phyloP scores from a whole-genome alignment of 257 asterid species.

The Nicotiana attenuata region DNA sequence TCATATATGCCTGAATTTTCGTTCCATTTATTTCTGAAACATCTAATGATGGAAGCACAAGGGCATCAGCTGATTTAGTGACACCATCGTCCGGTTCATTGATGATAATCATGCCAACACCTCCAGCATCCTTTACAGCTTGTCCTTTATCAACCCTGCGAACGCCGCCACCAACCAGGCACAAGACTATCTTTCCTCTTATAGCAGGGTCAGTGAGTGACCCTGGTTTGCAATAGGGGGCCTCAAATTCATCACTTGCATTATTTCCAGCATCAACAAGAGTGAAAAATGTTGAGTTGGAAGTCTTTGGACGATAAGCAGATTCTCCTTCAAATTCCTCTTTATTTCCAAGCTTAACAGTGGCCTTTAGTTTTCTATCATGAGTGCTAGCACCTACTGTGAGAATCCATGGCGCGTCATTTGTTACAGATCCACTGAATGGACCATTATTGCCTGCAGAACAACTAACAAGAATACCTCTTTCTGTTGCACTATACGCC shows the following conservation, averaged over 20 bases:
- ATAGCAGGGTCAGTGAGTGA: conserved; percentile 20
- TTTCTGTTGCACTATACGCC: conserved; percentile 36
- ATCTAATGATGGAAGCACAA: conserved; percentile 28
- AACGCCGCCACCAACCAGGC: conserved; percentile 8
- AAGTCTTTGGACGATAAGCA: conserved; percentile 26
- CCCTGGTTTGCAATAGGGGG: conserved; percentile 14
- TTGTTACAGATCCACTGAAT: not conserved
- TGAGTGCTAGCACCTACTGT: conserved; percentile 47
- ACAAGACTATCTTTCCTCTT: conserved; percentile 44
- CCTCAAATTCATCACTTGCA: not conserved
- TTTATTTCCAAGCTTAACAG: conserved; percentile 30
- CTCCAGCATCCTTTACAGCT: conserved; percentile 34
- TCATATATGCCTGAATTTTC: conserved; percentile 21
- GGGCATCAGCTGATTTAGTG: conserved; percentile 20
- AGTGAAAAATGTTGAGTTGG: conserved; percentile 10
- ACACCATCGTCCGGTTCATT: not conserved
- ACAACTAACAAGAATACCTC: conserved; percentile 42
- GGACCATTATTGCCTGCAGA: conserved; percentile 37
- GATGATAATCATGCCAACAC: conserved; percentile 42
- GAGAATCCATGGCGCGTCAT: conserved; percentile 47
- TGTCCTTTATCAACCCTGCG: conserved; percentile 19
- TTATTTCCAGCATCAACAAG: conserved; percentile 28
- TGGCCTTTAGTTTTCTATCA: conserved; percentile 34
- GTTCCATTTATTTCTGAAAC: conserved; percentile 12
- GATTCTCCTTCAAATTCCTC: conserved; percentile 28